Evolutionary conservation across 2,329 filamentous ascomycete genomes (phyloP).

Genomic region (Monosporascus sp.): DNA sequence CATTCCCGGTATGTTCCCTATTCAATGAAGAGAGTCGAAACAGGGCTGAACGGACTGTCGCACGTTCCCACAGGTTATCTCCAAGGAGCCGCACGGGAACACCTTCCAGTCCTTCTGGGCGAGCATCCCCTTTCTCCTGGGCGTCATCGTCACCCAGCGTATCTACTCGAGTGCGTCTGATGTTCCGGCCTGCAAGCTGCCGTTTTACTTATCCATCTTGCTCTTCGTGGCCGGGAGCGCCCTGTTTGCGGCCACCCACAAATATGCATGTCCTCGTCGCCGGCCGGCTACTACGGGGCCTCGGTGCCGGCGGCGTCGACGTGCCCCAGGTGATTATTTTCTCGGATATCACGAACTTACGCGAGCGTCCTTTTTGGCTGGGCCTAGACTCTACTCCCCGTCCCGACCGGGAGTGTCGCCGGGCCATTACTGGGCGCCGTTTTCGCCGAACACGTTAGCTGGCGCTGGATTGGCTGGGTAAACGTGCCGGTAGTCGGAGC

Average conservation of each 20-base stretch:
- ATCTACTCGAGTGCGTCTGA: too few relatives aligned
- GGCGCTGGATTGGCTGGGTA: slow-evolving; percentile 28
- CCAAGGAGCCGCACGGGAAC: too few relatives aligned
- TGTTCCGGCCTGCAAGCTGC: too few relatives aligned
- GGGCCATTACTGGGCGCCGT: slow-evolving; percentile 26
- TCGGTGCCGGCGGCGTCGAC: slow-evolving; percentile 27
- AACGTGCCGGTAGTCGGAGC: slow-evolving; percentile 23
- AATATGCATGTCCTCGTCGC: slow-evolving; percentile 21
- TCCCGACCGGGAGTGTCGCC: slow-evolving; percentile 21
- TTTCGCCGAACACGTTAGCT: slow-evolving; percentile 19
- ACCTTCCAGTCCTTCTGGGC: too few relatives aligned
- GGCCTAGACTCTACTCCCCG: slow-evolving; percentile 21
- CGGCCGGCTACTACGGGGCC: slow-evolving; percentile 23
- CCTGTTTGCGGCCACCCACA: slow-evolving; percentile 6
- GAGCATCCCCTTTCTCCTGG: too few relatives aligned
- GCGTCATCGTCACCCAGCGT: too few relatives aligned
- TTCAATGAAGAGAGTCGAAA: too few relatives aligned
- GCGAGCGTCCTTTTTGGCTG: slow-evolving; percentile 24
- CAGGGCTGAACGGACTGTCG: too few relatives aligned
- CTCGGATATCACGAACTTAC: slow-evolving; percentile 28
- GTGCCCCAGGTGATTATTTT: slow-evolving; percentile 27
- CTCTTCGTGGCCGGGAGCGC: too few relatives aligned
- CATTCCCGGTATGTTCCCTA: too few relatives aligned
- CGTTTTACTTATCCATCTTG: too few relatives aligned
- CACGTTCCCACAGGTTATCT: too few relatives aligned